Base-by-base conservation (phyloP, 208 protist species). In the Willaertia magna region DNA sequence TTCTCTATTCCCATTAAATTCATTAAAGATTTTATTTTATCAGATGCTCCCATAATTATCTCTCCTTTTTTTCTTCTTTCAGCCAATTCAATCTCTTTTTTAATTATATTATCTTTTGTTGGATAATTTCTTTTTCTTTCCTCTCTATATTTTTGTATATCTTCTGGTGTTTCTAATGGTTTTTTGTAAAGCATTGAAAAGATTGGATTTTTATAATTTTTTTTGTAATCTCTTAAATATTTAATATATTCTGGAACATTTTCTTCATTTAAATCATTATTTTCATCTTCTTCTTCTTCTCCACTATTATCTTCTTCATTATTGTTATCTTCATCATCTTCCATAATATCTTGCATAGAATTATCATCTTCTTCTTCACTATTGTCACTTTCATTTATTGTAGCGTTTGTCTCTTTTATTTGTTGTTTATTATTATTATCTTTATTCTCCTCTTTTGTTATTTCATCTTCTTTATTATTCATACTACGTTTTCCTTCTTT, bases 161-260 rank as follows among this genome's bases (percentile, higher is more conserved):
- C 76, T 34, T 81, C 76, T 51, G 40, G n/a, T 81, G 76, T 81
- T 51, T 81, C 76, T 20, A 81, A 14, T 26, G 76, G 76, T 51
- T 81, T 81, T 51, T 81, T 81, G n/a, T 81, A 81, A 34, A 81
- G 44, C 76, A 81, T 81, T 26, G 20, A 40, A 34, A 81, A 81
- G n/a, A 81, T 81, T 30, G 76, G 76, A 81, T 81, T 81, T 34
- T 81, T 81, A n/a, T 81, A 81, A 40, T 81, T 51, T 12, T 81
- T 51, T 4, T 81, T 40, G 30, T 81, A 81, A 12, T 51, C n/a
- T 46, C 51, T 30, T 12, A 81, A 51, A 51, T 51, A 81, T 30
- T 47, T 26, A 6, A 47, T 46, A 46, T 78, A 78, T 46, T 42
- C 74, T 26, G 74, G 74, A 44, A 78, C 18, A n/a, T 78, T 46